These are phyloP conservation scores for Castanea crenata DNA, from an alignment of 306 rosid genomes.

Conservation along the genomic window DNA sequence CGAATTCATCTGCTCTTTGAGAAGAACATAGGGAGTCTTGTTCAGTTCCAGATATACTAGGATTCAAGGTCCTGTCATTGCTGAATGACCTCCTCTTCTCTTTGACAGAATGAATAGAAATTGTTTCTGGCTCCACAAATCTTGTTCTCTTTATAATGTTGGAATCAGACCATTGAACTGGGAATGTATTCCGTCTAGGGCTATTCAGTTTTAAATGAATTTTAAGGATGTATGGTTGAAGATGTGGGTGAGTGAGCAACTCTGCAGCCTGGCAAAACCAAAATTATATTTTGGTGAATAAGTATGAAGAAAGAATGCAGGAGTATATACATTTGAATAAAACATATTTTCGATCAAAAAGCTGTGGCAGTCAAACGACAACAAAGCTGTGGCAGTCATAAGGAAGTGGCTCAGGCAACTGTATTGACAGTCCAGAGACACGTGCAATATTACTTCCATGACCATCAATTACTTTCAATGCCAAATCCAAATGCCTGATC, in stretches of 20 bases:
- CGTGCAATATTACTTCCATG: background rate
- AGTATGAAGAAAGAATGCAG: background rate
- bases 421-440: background rate
- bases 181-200: slow-evolving; percentile 67
- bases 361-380: background rate
- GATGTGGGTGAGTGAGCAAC: slow-evolving; percentile 76
- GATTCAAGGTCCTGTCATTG: slow-evolving; percentile 77
- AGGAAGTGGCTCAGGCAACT: background rate
- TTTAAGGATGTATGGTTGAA: slow-evolving; percentile 77
- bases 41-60: slow-evolving; percentile 76
- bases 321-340: background rate
- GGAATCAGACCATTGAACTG: slow-evolving; percentile 56
- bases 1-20: slow-evolving; percentile 59
- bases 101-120: slow-evolving; percentile 34
- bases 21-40: slow-evolving; percentile 68
- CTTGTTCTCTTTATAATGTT: slow-evolving; percentile 65
- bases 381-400: background rate
- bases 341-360: background rate
- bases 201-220: slow-evolving; percentile 78
- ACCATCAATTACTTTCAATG: background rate
- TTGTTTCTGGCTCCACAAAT: slow-evolving; percentile 58
- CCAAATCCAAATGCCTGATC: background rate
- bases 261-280: slow-evolving; percentile 71
- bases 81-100: slow-evolving; percentile 61
- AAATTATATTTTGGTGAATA: background rate